Evolutionary conservation across 228 moss, liverwort and hornwort species (phyloP).

Genomic region (Sphagnum fallax): DNA sequence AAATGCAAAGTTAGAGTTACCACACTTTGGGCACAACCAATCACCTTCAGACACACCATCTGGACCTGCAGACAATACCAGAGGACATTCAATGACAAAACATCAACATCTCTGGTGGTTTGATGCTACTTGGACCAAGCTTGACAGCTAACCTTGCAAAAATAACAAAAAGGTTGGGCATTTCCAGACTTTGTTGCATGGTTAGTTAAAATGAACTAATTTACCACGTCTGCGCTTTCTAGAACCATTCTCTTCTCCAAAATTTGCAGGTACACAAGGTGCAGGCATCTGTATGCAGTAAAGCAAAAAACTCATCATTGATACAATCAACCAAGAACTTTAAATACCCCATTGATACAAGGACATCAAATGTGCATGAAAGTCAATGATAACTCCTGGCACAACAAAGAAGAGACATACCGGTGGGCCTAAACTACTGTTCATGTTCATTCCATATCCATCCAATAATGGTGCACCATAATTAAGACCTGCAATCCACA

Average conservation of each 20-base stretch:
- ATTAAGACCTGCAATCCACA: conserved; percentile 62
- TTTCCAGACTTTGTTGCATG: too few relatives aligned
- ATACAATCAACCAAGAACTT: too few relatives aligned
- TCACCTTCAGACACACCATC: conserved; percentile 98
- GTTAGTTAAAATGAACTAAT: background rate
- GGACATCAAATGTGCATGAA: too few relatives aligned
- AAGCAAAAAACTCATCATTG: background rate
- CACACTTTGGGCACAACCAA: conserved; percentile 97
- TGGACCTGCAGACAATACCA: conserved; percentile 42
- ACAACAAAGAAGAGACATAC: conserved; percentile 20
- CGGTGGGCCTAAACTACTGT: conserved; percentile 81
- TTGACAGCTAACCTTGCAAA: too few relatives aligned
- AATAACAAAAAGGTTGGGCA: too few relatives aligned
- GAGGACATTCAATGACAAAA: background rate
- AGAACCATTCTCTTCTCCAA: conserved; percentile 94
- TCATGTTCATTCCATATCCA: conserved; percentile 89
- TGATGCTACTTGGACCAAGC: too few relatives aligned
- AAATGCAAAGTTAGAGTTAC: conserved; percentile 96
- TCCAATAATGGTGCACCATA: conserved; percentile 96
- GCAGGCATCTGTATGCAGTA: conserved; percentile 76
- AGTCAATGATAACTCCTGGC: too few relatives aligned
- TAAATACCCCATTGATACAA: too few relatives aligned
- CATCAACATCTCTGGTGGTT: too few relatives aligned
- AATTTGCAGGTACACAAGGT: conserved; percentile 74
- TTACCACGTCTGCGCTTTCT: conserved; percentile 96